Base-by-base conservation (phyloP, 1,284 basidiomycete species). In the Puccinia polysora region DNA sequence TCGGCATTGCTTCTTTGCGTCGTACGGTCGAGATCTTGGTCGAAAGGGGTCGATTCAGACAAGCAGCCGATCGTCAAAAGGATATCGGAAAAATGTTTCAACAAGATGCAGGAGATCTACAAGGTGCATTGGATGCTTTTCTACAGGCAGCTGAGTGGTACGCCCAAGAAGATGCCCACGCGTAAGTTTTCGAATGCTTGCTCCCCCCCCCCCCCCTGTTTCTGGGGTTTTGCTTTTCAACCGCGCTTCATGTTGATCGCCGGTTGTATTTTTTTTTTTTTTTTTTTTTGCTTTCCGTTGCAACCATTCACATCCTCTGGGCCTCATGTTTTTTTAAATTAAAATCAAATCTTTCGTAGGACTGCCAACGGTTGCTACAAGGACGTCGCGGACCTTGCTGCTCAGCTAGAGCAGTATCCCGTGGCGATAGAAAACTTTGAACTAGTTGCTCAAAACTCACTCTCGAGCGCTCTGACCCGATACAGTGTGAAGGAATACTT, bases 401-500 rank as follows among this genome's bases (percentile, higher is more conserved):
- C 91, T 15, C 89, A 95, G 74, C 81, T 98, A 14, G 89, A 88
- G 74, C 85, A 97, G 76, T 97, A 88, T 80, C 83, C 86, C 12
- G 84, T 87, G 74, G 93, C 96, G 2, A 91, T 97, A 77, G 84
- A 88, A 75, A 87, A 88, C 74, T 97, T 96, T 79, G 88, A 91
- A 78, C 87, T 89, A 77, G 93, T 98, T 55, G 96, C 94, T 1
- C 85, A 89, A 75, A 88, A 90, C 80, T 91, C 89, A 18, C 82
- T 98, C 59, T 83, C 83, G 2, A 92, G 89, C 64, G 84, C 88
- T 20, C 82, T 98, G 76, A 98, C 96, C n/a, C 92, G 92, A 81
- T 98, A 97, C 83, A 93, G 90, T 75, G 95, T 97, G 77, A 98
- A 97, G 82, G 95, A 98, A 78, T 97, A 96, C 80, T 97, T 92